phyloP scores from a whole-genome alignment of 306 rosid species.

The Erythrophleum fordii region DNA sequence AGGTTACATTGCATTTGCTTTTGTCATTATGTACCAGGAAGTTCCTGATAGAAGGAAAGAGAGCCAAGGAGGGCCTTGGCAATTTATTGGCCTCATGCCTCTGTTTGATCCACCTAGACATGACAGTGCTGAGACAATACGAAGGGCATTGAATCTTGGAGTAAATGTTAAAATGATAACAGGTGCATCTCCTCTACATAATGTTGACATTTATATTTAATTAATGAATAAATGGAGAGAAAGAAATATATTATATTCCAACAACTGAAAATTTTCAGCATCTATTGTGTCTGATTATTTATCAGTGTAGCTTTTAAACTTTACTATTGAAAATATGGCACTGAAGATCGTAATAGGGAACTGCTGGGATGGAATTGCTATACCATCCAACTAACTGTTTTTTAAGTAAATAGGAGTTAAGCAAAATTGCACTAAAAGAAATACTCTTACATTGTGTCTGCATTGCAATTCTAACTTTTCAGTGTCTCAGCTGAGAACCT shows the following conservation, averaged over 20 bases:
- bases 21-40: constrained; percentile 52
- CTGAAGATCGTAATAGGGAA: neutral
- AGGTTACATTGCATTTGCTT: constrained; percentile 6
- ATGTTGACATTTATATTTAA: neutral
- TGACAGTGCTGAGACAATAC: constrained; percentile 86
- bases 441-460: neutral
- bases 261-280: neutral
- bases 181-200: constrained; percentile 50
- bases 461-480: neutral
- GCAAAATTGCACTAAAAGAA: neutral
- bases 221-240: neutral
- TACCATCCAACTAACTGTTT: neutral
- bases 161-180: constrained; percentile 91
- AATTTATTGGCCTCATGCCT: constrained; percentile 78
- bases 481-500: neutral
- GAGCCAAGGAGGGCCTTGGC: constrained; percentile 81
- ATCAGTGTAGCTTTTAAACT: neutral
- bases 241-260: neutral
- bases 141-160: constrained; percentile 82
- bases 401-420: neutral
- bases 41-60: constrained; percentile 82
- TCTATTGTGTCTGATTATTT: neutral
- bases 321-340: neutral
- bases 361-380: neutral
- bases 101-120: constrained; percentile 89